Conservation (phyloP, 192 early-diverging fungal species). For the Umbelopsis sp. region DNA sequence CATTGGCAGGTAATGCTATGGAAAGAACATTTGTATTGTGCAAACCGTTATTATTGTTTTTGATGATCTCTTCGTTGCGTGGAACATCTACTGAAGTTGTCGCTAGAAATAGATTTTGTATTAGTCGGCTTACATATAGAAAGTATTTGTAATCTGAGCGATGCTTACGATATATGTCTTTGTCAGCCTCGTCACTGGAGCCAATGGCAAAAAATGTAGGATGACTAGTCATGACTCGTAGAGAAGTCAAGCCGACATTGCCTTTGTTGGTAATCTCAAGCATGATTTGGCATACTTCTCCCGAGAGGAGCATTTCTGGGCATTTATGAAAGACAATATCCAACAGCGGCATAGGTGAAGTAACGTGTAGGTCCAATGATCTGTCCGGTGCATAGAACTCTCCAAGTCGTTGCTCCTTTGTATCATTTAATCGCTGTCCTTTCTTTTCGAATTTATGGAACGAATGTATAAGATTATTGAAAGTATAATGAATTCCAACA, state of each 20-base stretch:
- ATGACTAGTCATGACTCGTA: slow-evolving; percentile 82
- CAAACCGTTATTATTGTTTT: slow-evolving; percentile 54
- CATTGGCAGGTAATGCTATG: slow-evolving; percentile 49
- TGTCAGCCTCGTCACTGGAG: slow-evolving; percentile 41
- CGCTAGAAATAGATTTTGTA: background rate
- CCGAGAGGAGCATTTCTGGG: slow-evolving; percentile 79
- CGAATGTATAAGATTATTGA: slow-evolving; percentile 79
- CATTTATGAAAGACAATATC: slow-evolving; percentile 77
- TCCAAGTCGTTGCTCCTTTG: slow-evolving; percentile 63
- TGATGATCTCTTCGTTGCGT: slow-evolving; percentile 25
- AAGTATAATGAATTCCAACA: slow-evolving; percentile 73
- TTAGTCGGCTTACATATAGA: background rate
- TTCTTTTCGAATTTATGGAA: slow-evolving; percentile 66
- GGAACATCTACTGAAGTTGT: slow-evolving; percentile 13
- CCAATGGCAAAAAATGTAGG: slow-evolving; percentile 85
- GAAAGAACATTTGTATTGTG: slow-evolving; percentile 55
- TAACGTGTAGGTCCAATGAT: slow-evolving; percentile 73
- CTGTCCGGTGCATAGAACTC: slow-evolving; percentile 70
- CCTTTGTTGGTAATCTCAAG: slow-evolving; percentile 88
- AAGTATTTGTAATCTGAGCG: background rate
- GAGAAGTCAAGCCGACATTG: slow-evolving; percentile 64
- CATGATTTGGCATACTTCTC: slow-evolving; percentile 74
- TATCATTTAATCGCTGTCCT: slow-evolving; percentile 77
- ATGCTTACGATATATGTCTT: slow-evolving; percentile 43
- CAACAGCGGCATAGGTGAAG: slow-evolving; percentile 81